Evolutionary conservation across 2,329 filamentous ascomycete genomes (phyloP), one percentile per base, ranked within the genome.

Genomic region (Helminthosporium solani): DNA sequence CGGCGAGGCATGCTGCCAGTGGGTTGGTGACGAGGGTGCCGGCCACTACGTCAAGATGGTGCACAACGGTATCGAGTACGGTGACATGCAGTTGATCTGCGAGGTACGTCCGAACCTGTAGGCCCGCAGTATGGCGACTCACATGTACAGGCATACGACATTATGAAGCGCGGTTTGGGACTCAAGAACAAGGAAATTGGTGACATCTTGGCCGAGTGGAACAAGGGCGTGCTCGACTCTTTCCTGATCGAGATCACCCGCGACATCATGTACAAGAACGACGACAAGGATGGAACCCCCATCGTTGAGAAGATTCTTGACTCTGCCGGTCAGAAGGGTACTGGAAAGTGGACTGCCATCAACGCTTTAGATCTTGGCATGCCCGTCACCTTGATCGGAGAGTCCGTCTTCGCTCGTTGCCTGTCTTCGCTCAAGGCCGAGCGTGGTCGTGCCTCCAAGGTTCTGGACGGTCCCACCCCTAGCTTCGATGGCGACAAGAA

Each of bases 11-110:
- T 99, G 94, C 85, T 99, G 94, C 73, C 94, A 99, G 78, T 99
- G 94, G 94, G 94, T 99, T 67, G 94, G 94, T 79, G 94, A 97
- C 78, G 90, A 97, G 76, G 94, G 94, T 84, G 89, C 94, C 78
- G 94, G 94, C 66, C 94, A 99, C 86, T 99, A 96, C 82, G 92
- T 99, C 81, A 99, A 99, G 88, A 99, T 99, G 94, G 94, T 99
- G 56, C 94, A 99, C 87, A 99, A 99, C 79, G 94, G 94, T 83
- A 99, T 99, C 67, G 94, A 99, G 80, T 99, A 99, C 74, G 94
- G 94, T 85, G 94, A 99, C 80, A 99, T 99, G 94, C 94, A 99
- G 82, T 83, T 99, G 70, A 99, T 99, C 74, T 95, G 87, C 77
- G 94, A 99, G 86, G 92, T 96, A 78, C 65, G 83, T 31, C 31